These are phyloP conservation scores for Brassica rapa DNA, from an alignment of 345 rosid species.

Conservation along the genomic window DNA sequence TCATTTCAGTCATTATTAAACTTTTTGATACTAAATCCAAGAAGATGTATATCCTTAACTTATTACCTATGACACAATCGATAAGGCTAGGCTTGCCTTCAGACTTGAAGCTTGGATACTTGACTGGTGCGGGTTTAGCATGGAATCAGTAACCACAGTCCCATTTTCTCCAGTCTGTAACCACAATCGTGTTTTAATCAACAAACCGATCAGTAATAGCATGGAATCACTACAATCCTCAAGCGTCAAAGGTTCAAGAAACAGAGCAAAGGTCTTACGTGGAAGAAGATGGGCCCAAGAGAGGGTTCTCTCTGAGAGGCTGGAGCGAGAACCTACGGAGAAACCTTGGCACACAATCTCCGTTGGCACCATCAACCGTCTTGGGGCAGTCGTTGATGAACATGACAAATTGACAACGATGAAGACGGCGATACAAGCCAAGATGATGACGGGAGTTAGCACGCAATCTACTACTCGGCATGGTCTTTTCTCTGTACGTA, in stretches of 20 bases:
- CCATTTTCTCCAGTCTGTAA: too few species aligned
- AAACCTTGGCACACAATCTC: constrained; percentile 65
- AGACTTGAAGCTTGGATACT: constrained; percentile 32
- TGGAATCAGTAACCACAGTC: too few species aligned
- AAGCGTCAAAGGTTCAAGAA: not conserved
- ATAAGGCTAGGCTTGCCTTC: constrained; percentile 3
- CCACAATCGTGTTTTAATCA: not conserved
- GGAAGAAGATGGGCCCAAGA: constrained; percentile 85
- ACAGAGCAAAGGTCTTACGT: constrained; percentile 47
- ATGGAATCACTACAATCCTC: too few species aligned
- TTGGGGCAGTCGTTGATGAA: constrained; percentile 84
- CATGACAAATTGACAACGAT: constrained; percentile 69
- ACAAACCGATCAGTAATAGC: not conserved
- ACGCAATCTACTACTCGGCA: constrained; percentile 74
- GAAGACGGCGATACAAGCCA: constrained; percentile 68
- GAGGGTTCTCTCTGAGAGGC: constrained; percentile 83
- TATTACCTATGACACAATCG: constrained; percentile 12
- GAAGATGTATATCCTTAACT: not conserved
- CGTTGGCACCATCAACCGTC: constrained; percentile 44
- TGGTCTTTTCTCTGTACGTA: constrained; percentile 27
- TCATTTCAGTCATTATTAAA: not conserved
- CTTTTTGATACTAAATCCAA: not conserved
- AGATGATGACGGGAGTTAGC: constrained; percentile 73
- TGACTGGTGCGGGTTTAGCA: not conserved
- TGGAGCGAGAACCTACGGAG: constrained; percentile 80